These are phyloP conservation scores for Penicillium brasilianum DNA, from an alignment of 2,329 filamentous ascomycete species.

Conservation along the genomic window DNA sequence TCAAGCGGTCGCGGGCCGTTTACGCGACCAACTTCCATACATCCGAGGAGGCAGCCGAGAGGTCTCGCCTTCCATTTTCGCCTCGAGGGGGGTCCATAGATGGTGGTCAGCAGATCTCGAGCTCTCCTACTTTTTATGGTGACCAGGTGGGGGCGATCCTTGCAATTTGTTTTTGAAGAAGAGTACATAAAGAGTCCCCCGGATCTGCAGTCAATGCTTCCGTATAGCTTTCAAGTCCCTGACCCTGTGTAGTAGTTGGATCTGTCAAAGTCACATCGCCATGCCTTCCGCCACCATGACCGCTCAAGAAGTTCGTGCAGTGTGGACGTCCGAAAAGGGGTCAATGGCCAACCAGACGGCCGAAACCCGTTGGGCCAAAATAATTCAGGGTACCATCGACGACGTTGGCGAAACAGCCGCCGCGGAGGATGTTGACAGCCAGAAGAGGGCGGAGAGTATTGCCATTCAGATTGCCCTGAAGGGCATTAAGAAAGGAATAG, in stretches of 20 bases:
- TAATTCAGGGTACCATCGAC: constrained; percentile 21
- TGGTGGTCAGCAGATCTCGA: neutral
- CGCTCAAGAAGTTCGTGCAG: constrained; percentile 7
- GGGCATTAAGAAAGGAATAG: constrained; percentile 14
- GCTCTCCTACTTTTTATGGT: constrained; percentile 1
- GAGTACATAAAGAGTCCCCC: constrained; percentile 12
- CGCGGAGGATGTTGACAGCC: neutral
- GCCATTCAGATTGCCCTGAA: constrained; percentile 17
- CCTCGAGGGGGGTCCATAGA: constrained; percentile 3
- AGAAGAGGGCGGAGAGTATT: constrained; percentile 15
- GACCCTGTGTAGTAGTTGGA: constrained; percentile 5
- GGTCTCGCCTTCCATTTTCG: neutral
- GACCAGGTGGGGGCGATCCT: constrained; percentile 1
- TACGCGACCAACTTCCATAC: neutral
- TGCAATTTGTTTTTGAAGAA: neutral
- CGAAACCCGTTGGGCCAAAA: constrained; percentile 25
- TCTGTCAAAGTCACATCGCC: constrained; percentile 4
- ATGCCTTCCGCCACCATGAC: constrained; percentile 15
- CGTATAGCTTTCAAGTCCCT: neutral
- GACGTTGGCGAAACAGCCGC: constrained; percentile 19
- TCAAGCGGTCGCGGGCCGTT: constrained; percentile 11
- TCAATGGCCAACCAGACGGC: constrained; percentile 24
- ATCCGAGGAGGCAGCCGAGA: neutral
- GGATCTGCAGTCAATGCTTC: constrained; percentile 4
- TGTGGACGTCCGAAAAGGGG: constrained; percentile 15